Base-by-base conservation (phyloP, 140 eudicot species). In the Oenanthe javanica region DNA sequence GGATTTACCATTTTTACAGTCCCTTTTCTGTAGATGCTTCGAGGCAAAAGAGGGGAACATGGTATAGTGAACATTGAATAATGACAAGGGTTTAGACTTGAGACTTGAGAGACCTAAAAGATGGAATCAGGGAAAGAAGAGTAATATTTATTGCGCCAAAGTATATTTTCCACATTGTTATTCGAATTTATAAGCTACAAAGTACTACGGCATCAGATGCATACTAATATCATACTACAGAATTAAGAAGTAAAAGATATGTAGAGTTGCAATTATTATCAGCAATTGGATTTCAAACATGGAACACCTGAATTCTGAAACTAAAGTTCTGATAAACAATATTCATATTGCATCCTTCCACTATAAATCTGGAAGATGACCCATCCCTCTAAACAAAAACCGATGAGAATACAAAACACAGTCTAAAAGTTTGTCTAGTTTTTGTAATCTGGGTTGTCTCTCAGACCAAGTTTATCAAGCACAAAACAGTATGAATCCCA, bases 401-500 rank as follows among this genome's bases (percentile, higher is more conserved):
- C 40, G 7, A 4, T 21, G 55, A 4, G 55, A 46, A 9, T 43
- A 63, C 74, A 77, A 77, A 77, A 19, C 69, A 45, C 23, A 4
- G 16, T 61, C 5, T 9, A 21, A 23, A 75, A 23, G 40, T 31
- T 71, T 54, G 51, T 77, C 86, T 85, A 93, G 49, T 76, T 76
- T 80, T 92, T 94, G 84, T 84, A 84, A 77, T 86, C 96, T 0
- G 95, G 85, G 77, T 89, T 87, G 83, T 94, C 98, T 19, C 98
- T 88, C 40, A 94, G 93, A 85, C 96, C 97, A 50, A 94, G 97
- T 81, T 87, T 94, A 23, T 96, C 87, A 27, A 94, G 96, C 86
- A 94, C 94, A 77, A 89, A 84, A 88, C 93, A 83, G 86, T 92
- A 95, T 1, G 99, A 95, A 66, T 95, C 99, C 97, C 97, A 95